Conservation (phyloP, 495 filamentous ascomycete species). For the Xylaria intraflava region DNA sequence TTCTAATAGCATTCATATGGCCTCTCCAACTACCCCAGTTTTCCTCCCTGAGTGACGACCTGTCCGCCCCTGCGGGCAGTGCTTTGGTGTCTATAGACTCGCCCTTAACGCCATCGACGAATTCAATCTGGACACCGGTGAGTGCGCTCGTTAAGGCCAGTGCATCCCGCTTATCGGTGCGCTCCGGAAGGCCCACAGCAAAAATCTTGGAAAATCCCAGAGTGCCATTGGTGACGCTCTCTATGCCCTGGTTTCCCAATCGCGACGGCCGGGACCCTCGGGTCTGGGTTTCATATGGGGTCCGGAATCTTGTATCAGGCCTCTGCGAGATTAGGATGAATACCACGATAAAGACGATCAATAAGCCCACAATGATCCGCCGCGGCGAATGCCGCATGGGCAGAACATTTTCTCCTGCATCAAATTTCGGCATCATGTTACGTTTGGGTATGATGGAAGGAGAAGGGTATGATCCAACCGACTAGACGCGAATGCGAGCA, state of each 20-base stretch:
- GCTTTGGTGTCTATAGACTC: constrained; percentile 24
- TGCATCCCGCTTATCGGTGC: constrained; percentile 33
- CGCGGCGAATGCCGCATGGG: background rate
- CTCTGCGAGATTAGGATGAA: background rate
- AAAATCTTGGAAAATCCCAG: constrained; percentile 28
- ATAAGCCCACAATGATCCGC: background rate
- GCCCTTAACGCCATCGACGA: constrained; percentile 26
- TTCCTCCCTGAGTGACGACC: constrained; percentile 2
- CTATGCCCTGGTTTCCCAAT: background rate
- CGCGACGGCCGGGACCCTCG: background rate
- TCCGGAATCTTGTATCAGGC: background rate
- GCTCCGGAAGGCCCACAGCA: constrained; percentile 24
- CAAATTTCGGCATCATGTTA: background rate
- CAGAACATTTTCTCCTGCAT: background rate
- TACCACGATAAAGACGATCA: background rate
- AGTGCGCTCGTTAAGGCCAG: constrained; percentile 26
- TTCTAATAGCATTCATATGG: constrained; percentile 22
- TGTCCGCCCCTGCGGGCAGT: constrained; percentile 4
- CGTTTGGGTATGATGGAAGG: too few species aligned
- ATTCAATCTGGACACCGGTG: constrained; percentile 27
- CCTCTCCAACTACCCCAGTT: constrained; percentile 28
- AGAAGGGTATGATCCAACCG: too few species aligned
- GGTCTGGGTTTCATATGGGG: too few species aligned
- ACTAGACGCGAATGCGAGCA: too few species aligned
- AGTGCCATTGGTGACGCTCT: constrained; percentile 11